Conservation (phyloP, 2,329 filamentous ascomycete genomes). For the Stachybotrys elegans region DNA sequence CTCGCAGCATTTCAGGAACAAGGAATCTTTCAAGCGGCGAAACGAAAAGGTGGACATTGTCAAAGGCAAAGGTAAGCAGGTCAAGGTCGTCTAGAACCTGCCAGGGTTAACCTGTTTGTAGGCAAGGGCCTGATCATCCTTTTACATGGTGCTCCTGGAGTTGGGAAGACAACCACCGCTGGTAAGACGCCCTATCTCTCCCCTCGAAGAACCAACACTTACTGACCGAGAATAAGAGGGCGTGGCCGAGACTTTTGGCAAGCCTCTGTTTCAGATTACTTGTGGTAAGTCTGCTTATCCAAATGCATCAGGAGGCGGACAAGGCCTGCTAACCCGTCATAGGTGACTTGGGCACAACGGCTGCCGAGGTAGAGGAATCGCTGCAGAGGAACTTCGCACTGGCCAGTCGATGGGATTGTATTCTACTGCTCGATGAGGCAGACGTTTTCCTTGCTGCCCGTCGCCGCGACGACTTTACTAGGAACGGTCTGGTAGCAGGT, state of each 20-base stretch:
- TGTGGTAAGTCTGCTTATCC: not conserved
- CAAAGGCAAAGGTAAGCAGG: not conserved
- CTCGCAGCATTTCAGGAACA: not conserved
- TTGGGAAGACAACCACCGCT: conserved; percentile 22
- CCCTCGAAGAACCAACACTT: not conserved
- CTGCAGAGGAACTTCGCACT: conserved; percentile 11
- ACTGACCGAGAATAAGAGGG: not conserved
- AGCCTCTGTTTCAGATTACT: conserved; percentile 8
- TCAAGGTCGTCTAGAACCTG: not conserved
- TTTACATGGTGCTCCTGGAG: conserved; percentile 21
- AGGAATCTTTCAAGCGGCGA: not conserved
- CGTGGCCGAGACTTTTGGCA: conserved; percentile 8
- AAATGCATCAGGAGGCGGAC: not conserved
- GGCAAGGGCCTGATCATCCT: conserved; percentile 10
- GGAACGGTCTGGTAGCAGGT: conserved; percentile 16
- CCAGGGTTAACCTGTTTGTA: not conserved
- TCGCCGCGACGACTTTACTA: conserved; percentile 7
- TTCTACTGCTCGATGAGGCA: conserved; percentile 18
- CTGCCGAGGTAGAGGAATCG: not conserved
- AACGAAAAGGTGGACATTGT: not conserved
- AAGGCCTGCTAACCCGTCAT: conserved; percentile 9
- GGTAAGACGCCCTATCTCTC: conserved; percentile 7
- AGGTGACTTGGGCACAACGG: conserved; percentile 3
- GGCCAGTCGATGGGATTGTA: conserved; percentile 15
- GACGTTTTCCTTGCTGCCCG: conserved; percentile 15